phyloP scores from a whole-genome alignment of 805 yeast genomes.

The Nakazawaea populi region DNA sequence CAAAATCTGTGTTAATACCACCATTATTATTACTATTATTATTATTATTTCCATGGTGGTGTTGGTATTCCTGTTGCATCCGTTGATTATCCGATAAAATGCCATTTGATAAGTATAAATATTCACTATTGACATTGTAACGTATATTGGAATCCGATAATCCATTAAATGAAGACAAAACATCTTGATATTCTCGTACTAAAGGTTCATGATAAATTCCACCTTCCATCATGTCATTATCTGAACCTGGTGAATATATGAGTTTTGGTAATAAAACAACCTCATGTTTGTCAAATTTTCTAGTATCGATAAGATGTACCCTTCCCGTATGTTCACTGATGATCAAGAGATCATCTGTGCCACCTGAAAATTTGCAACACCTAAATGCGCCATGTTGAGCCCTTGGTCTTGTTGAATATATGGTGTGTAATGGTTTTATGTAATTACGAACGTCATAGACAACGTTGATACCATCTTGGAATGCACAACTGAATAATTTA shows the following conservation, averaged over 20 bases:
- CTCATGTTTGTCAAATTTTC: constrained; percentile 69
- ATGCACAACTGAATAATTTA: constrained; percentile 65
- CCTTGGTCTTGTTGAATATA: constrained; percentile 55
- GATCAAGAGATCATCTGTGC: constrained; percentile 69
- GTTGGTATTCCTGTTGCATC: not conserved
- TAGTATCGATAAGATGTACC: constrained; percentile 77
- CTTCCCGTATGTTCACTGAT: constrained; percentile 83
- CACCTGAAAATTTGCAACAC: constrained; percentile 48
- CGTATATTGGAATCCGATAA: not conserved
- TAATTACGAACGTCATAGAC: constrained; percentile 72
- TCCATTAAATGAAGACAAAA: constrained; percentile 1
- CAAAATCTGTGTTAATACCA: not conserved
- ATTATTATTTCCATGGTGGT: not conserved
- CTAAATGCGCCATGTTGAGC: constrained; percentile 35
- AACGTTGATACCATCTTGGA: constrained; percentile 79
- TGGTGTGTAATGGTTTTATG: constrained; percentile 42
- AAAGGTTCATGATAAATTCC: constrained; percentile 9
- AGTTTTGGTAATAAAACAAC: constrained; percentile 62
- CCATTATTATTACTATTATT: too few relatives aligned
- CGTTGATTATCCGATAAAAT: constrained; percentile 2
- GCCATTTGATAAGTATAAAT: constrained; percentile 8
- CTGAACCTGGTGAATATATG: constrained; percentile 13
- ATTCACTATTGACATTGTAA: constrained; percentile 3
- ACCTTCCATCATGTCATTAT: not conserved
- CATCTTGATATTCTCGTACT: constrained; percentile 9